Evolutionary conservation across 768 basidiomycete species (phyloP).

Genomic region (Solioccasus polychromus): DNA sequence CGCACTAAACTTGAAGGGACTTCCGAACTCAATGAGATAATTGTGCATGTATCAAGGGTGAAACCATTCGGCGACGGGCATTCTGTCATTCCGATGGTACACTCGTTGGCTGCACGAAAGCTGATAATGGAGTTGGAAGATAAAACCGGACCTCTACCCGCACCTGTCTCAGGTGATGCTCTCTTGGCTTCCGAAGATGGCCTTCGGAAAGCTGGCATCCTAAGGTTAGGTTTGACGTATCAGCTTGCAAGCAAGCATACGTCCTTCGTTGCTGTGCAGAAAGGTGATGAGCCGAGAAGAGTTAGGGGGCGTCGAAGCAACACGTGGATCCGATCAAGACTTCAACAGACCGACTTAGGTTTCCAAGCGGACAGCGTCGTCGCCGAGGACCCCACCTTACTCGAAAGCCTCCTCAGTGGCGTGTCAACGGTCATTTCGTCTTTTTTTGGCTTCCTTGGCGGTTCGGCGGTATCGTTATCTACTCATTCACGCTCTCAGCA

Average conservation of each 20-base stretch:
- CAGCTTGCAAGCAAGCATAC: constrained; percentile 52
- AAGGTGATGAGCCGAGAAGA: constrained; percentile 22
- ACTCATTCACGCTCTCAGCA: not conserved
- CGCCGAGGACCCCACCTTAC: constrained; percentile 2
- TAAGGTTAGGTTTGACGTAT: constrained; percentile 50
- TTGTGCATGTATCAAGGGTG: constrained; percentile 23
- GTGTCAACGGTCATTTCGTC: constrained; percentile 17
- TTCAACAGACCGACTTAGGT: not conserved
- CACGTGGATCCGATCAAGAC: constrained; percentile 18
- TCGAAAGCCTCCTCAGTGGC: constrained; percentile 19
- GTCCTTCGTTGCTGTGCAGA: constrained; percentile 54
- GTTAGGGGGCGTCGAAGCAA: not conserved
- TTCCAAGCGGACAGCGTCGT: not conserved
- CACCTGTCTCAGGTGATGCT: constrained; percentile 22
- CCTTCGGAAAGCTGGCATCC: constrained; percentile 42
- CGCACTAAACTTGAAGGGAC: constrained; percentile 27
- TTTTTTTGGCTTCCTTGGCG: constrained; percentile 10
- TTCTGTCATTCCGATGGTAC: constrained; percentile 37
- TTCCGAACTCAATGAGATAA: constrained; percentile 11
- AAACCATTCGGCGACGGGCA: constrained; percentile 23
- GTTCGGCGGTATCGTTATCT: not conserved
- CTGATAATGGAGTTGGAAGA: constrained; percentile 54
- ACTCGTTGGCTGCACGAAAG: constrained; percentile 51
- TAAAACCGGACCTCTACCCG: constrained; percentile 31
- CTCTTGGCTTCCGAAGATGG: constrained; percentile 30